phyloP scores from a whole-genome alignment of 2,329 filamentous ascomycete species.

The Monilinia fructicola region DNA sequence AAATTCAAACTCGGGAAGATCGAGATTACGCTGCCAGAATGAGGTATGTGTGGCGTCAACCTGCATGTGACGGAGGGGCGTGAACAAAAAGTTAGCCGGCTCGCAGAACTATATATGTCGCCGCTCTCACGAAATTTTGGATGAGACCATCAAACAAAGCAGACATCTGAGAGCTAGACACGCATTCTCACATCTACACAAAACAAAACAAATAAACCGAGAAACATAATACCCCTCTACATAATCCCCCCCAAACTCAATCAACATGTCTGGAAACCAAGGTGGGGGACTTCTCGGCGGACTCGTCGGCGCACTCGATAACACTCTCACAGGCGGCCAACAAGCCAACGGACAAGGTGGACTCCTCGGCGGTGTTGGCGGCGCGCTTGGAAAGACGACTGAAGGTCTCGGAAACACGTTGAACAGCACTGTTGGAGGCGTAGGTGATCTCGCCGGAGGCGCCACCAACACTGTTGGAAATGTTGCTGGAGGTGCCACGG shows the following conservation, averaged over 20 bases:
- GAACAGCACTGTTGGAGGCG: constrained; percentile 39
- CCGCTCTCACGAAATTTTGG: background rate
- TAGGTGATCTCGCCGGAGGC: constrained; percentile 40
- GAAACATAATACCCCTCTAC: background rate
- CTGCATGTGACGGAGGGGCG: constrained; percentile 8
- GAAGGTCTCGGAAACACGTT: constrained; percentile 41
- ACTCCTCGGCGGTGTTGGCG: constrained; percentile 41
- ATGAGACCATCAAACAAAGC: too few species aligned
- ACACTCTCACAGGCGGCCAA: constrained; percentile 44
- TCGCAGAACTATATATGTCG: constrained; percentile 9
- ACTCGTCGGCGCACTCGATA: constrained; percentile 41
- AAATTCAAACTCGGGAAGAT: background rate
- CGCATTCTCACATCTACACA: background rate
- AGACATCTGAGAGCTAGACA: background rate
- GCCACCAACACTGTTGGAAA: constrained; percentile 28
- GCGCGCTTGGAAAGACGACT: constrained; percentile 41
- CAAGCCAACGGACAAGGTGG: constrained; percentile 44
- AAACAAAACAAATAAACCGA: background rate
- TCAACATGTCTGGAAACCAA: constrained; percentile 19
- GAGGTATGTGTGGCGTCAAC: constrained; percentile 18
- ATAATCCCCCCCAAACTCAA: background rate
- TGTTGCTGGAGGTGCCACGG: constrained; percentile 13
- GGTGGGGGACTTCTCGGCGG: constrained; percentile 24
- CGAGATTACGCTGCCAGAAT: constrained; percentile 8
- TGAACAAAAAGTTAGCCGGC: background rate